Evolutionary conservation across 164 flowering plant species (phyloP), one percentile per base, ranked within the genome.

Genomic region (Dillenia suffruticosa): DNA sequence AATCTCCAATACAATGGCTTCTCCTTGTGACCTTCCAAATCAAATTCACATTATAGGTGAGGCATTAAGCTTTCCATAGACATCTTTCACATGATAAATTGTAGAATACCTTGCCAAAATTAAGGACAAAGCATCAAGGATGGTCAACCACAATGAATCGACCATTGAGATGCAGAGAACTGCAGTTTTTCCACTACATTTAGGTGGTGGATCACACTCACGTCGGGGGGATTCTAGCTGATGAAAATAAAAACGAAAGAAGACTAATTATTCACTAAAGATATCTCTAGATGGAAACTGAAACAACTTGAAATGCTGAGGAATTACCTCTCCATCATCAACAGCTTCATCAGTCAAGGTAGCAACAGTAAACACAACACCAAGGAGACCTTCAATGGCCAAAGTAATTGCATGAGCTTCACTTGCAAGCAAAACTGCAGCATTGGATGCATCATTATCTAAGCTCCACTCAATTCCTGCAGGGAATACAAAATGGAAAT

Each of bases 331-430:
- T 63, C 97, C 99, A 72, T 74, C 73, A 74, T 95, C 96, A 61
- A 95, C 80, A 44, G 97, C 99, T 83, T 95, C 96, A 81, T 95
- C 99, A 54, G 99, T 95, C 81, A 95, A 70, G 62, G 99, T 83
- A 63, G 99, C 99, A 52, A 95, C 89, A 13, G 99, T 86, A 72
- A 95, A 95, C 45, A 95, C 89, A 72, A 95, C 97, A 61, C 99
- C 99, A 57, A 95, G 70, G 26, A 95, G 73, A 54, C 99, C 99
- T 77, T 95, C 99, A 73, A 91, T 84, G 26, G 99, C 97, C 81
- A 95, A 77, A 65, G 96, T 89, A 61, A 95, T 83, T 58, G 96
- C 91, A 92, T 95, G 99, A 53, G 99, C 99, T 78, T 95, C 99
- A 83, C 99, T 95, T 40, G 99, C 99, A 72, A 89, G 96, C 73